phyloP scores from a whole-genome alignment of 768 basidiomycete species.

The Termitomyces bulborhizus region DNA sequence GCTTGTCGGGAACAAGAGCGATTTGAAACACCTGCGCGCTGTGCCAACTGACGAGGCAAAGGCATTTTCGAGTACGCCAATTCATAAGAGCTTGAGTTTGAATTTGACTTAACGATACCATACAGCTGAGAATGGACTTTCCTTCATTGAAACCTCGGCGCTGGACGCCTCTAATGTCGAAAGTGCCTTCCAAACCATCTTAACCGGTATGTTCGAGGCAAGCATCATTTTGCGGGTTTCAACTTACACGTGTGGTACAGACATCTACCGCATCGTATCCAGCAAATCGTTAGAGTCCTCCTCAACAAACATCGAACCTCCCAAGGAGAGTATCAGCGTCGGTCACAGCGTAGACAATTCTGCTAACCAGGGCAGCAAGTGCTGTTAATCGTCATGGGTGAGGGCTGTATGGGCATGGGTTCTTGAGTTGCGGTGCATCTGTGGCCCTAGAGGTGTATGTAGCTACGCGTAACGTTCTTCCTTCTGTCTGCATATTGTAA shows the following conservation, averaged over 20 bases:
- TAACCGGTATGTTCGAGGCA: constrained; percentile 61
- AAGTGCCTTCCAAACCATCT: constrained; percentile 93
- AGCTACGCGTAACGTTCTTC: constrained; percentile 12
- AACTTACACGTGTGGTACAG: constrained; percentile 32
- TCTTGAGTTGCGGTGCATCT: constrained; percentile 16
- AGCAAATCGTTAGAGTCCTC: constrained; percentile 89
- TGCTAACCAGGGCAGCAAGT: constrained; percentile 50
- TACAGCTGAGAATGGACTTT: constrained; percentile 83
- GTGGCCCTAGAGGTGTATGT: constrained; percentile 15
- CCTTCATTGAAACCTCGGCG: constrained; percentile 98
- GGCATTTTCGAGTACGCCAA: constrained; percentile 69
- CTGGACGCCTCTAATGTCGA: constrained; percentile 99
- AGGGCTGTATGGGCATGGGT: constrained; percentile 8
- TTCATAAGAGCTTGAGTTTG: neutral
- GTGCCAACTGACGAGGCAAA: constrained; percentile 98
- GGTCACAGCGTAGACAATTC: constrained; percentile 65
- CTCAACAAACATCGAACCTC: constrained; percentile 73
- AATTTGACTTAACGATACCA: constrained; percentile 4
- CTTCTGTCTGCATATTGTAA: constrained; percentile 17
- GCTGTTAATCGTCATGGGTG: constrained; percentile 39
- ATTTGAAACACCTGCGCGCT: constrained; percentile 95
- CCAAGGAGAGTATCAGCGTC: constrained; percentile 81
- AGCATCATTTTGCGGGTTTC: neutral
- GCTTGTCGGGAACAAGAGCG: constrained; percentile 98
- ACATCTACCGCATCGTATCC: constrained; percentile 97